Evolutionary conservation across 495 filamentous ascomycete species (phyloP).

Genomic region (Clohesyomyces aquaticus): DNA sequence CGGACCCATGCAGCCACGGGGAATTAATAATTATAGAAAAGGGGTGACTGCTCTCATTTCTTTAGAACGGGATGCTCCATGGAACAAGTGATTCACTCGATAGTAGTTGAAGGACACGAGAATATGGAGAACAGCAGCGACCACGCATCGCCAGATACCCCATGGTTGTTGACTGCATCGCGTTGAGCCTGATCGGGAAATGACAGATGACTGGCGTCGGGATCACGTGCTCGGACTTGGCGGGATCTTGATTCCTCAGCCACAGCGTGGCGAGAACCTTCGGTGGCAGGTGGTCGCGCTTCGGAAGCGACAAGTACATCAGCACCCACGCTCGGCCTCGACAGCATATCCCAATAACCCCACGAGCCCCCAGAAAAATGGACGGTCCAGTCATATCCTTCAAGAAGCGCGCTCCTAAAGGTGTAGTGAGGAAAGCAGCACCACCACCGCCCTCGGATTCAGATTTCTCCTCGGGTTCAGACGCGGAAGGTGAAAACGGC

Average conservation of each 20-base stretch:
- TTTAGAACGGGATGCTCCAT: too few relatives aligned
- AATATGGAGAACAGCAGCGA: too few relatives aligned
- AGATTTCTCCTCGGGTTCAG: conserved; percentile 60
- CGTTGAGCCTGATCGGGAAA: background rate
- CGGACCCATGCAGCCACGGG: too few relatives aligned
- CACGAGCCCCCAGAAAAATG: too few relatives aligned
- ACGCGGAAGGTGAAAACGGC: conserved; percentile 76
- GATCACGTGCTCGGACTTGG: background rate
- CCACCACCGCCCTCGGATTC: conserved; percentile 74
- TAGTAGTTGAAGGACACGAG: too few relatives aligned
- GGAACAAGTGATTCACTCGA: too few relatives aligned
- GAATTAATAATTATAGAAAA: conserved; percentile 3
- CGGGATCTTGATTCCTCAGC: conserved; percentile 6
- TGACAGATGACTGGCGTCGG: background rate
- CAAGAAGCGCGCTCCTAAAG: conserved; percentile 82
- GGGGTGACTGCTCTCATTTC: too few relatives aligned
- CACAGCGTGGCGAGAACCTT: conserved; percentile 19
- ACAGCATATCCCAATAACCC: too few relatives aligned
- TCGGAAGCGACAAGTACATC: background rate
- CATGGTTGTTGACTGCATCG: too few relatives aligned
- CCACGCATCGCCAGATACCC: too few relatives aligned
- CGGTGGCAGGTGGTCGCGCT: too few relatives aligned
- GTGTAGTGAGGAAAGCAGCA: conserved; percentile 79
- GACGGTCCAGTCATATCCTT: conserved; percentile 66
- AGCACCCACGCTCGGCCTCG: background rate